Evolutionary conservation across 2,329 filamentous ascomycete species (phyloP).

Genomic region (Trichoderma sp.): DNA sequence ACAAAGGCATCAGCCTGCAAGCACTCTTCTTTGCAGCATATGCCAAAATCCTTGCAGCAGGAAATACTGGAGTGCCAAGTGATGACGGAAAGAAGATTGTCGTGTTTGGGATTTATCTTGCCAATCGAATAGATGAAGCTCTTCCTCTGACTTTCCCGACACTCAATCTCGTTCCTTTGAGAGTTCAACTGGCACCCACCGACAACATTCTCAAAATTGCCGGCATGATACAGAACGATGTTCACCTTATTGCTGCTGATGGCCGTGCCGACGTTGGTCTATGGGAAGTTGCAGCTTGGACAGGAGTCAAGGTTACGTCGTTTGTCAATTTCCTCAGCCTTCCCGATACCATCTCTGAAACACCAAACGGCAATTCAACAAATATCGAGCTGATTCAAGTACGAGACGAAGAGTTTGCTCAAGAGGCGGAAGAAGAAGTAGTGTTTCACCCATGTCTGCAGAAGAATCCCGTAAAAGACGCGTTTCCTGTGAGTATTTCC

Average conservation of each 20-base stretch:
- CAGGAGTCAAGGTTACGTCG: conserved; percentile 64
- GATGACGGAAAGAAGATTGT: conserved; percentile 32
- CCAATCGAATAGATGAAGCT: conserved; percentile 63
- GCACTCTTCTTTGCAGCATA: conserved; percentile 73
- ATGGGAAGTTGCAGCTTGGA: conserved; percentile 73
- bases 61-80: conserved; percentile 5
- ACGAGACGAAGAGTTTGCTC: background rate
- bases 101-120: conserved; percentile 77
- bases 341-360: conserved; percentile 29
- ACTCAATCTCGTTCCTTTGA: conserved; percentile 74
- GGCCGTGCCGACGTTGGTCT: conserved; percentile 59
- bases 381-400: background rate
- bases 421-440: background rate
- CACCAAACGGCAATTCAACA: background rate
- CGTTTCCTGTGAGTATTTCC: conserved; percentile 31
- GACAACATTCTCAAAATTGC: conserved; percentile 52
- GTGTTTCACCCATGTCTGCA: conserved; percentile 21
- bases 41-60: conserved; percentile 44
- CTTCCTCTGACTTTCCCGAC: conserved; percentile 62
- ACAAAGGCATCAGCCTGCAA: conserved; percentile 64
- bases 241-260: conserved; percentile 56
- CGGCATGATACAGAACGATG: conserved; percentile 62
- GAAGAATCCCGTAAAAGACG: conserved; percentile 27
- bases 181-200: conserved; percentile 41
- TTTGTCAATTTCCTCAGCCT: conserved; percentile 80